Evolutionary conservation across 495 filamentous ascomycete genomes (phyloP).

Genomic region (Aspergillus nanangensis): DNA sequence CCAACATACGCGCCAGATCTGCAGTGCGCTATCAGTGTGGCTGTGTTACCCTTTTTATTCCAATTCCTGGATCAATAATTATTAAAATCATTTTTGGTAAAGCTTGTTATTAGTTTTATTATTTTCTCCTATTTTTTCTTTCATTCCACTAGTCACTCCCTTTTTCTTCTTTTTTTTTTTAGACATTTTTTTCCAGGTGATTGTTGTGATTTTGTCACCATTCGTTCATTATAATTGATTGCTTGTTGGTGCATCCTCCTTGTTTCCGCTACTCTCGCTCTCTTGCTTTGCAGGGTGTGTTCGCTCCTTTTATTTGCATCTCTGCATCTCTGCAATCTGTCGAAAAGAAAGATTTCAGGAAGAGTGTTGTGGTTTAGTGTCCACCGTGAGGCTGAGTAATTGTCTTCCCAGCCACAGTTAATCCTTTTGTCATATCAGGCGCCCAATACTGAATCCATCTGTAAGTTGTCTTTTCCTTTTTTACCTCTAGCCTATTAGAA

Average conservation of each 20-base stretch:
- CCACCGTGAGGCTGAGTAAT: not conserved
- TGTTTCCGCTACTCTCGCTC: too few relatives aligned
- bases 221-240: too few relatives aligned
- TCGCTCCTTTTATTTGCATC: too few relatives aligned
- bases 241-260: too few relatives aligned
- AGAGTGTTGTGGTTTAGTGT: not conserved
- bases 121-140: slow-evolving; percentile 1
- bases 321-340: too few relatives aligned
- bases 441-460: not conserved
- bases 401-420: not conserved
- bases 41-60: not conserved
- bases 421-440: not conserved
- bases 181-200: too few relatives aligned
- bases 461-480: not conserved
- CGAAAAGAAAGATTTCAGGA: too few relatives aligned
- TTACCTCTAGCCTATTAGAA: too few relatives aligned
- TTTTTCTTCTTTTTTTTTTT: too few relatives aligned
- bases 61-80: not conserved
- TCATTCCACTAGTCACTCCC: not conserved
- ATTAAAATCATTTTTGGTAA: not conserved
- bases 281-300: too few relatives aligned
- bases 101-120: not conserved
- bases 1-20: not conserved
- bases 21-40: not conserved
- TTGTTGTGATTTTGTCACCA: too few relatives aligned